Base-by-base conservation (phyloP, 78 protist genomes). In the slime mould (Dictyostelium discoideum) region DNA sequence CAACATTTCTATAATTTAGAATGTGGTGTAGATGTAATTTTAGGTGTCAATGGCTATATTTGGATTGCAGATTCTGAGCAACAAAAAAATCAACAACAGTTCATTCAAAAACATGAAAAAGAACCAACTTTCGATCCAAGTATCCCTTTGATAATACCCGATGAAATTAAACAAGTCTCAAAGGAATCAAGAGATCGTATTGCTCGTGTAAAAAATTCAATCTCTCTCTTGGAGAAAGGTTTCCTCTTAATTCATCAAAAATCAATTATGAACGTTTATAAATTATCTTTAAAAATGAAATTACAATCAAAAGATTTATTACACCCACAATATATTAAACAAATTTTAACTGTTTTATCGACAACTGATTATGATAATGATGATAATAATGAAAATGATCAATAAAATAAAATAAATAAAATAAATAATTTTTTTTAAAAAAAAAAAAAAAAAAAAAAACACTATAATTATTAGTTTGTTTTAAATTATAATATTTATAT, bases 1-100 rank as follows among this genome's bases (percentile, higher is more conserved):
- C 73, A 48, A 26, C 98, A 98, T 20, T 94, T 92, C 20, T 92
- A 90, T 85, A 10, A 82, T 1, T 29, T 97, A 73, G 87, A 92
- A 5, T 97, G 81, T 48, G 99, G 98, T 29, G 97, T 98, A 18
- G 88, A 95, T 73, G 94, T 97, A 18, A 79, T 98, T n/a, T 32
- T 98, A 6, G 99, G 99, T 46, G 26, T 65, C 67, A 98, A 98
- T 67, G 99, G 99, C 4, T 96, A 92, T 44, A 87, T 97, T 72
- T 98, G 98, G 98, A 16, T 98, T 0, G 92, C 96, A 11, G 96
- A 85, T 16, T 54, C 87, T 10, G 92, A 24, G 1, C 92, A 85
- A 74, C 96, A 86, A 81, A 11, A 20, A 22, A 50, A 46, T 5
- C 92, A 92, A 67, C 32, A 50, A 32, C 48, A 42, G 16, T 73